phyloP scores from a whole-genome alignment of 2,329 filamentous ascomycete genomes.

The Sporothrix mexicana region DNA sequence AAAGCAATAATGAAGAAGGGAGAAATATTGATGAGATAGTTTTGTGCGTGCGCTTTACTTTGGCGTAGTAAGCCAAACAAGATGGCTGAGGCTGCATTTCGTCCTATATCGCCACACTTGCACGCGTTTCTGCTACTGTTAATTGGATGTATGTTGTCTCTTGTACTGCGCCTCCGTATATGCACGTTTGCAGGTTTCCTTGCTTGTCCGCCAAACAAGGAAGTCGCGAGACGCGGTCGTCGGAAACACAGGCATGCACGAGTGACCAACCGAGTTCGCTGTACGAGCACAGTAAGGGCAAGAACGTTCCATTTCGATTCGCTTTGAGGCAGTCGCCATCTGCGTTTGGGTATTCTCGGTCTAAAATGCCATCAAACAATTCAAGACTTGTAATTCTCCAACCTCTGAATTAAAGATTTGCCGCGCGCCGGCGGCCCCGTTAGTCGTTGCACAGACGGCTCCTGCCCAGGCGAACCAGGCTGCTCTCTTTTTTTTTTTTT shows the following conservation, averaged over 20 bases:
- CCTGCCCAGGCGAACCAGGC: too few species aligned
- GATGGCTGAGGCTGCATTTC: too few species aligned
- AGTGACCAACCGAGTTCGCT: not conserved
- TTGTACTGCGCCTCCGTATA: not conserved
- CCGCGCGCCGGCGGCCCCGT: not conserved
- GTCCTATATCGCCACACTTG: not conserved
- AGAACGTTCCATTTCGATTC: not conserved
- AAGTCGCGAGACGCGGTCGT: not conserved
- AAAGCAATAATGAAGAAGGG: too few species aligned
- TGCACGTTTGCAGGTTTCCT: not conserved
- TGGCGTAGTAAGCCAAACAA: too few species aligned
- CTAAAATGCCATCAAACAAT: too few species aligned
- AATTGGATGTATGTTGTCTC: not conserved
- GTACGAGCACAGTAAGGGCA: not conserved
- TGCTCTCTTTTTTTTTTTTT: not conserved
- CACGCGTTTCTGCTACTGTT: not conserved
- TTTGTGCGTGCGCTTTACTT: too few species aligned
- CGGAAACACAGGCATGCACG: conserved; percentile 5
- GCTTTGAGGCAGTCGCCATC: not conserved
- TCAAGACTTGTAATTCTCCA: too few species aligned
- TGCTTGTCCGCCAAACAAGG: conserved; percentile 9
- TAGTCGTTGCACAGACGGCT: not conserved
- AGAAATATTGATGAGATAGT: too few species aligned
- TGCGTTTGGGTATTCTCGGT: not conserved
- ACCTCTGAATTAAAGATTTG: too few species aligned